These are phyloP conservation scores for Globisporangium iwayamae DNA, from an alignment of 352 stramenopile genomes.

Conservation along the genomic window DNA sequence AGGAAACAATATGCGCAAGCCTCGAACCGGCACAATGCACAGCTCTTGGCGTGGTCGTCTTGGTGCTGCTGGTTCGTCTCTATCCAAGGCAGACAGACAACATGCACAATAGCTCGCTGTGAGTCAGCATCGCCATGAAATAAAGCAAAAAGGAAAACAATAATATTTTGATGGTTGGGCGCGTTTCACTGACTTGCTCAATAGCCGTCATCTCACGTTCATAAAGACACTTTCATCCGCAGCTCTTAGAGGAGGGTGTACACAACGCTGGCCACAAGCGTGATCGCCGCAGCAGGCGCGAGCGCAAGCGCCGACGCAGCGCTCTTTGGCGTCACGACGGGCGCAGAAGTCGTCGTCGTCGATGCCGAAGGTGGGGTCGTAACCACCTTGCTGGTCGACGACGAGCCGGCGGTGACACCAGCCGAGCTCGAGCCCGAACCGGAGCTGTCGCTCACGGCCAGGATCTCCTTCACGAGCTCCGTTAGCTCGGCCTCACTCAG, in stretches of 20 bases:
- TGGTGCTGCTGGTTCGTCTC: too few species aligned
- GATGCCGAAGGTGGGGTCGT: conserved; percentile 1
- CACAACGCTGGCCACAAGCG: conserved; percentile 6
- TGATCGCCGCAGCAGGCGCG: conserved; percentile 5
- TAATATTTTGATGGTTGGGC: conserved; percentile 3
- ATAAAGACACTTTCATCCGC: conserved; percentile 1
- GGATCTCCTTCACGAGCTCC: conserved; percentile 7
- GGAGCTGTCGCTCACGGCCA: conserved; percentile 3
- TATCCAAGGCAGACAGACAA: neutral
- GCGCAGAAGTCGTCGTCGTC: conserved; percentile 1
- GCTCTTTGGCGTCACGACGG: neutral
- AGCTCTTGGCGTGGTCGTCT: too few species aligned
- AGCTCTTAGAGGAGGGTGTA: conserved; percentile 12
- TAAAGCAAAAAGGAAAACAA: conserved; percentile 1
- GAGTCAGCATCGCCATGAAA: neutral
- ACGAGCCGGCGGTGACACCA: neutral
- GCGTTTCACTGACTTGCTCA: neutral
- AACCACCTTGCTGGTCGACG: neutral
- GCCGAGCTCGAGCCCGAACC: neutral
- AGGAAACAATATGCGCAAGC: too few species aligned
- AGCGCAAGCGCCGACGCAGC: conserved; percentile 1
- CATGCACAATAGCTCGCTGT: neutral
- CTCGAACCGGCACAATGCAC: too few species aligned
- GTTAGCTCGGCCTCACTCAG: conserved; percentile 11
- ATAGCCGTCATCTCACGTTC: neutral